Conservation (phyloP, 164 flowering plant genomes). For the grape (Vitis vinifera) region DNA sequence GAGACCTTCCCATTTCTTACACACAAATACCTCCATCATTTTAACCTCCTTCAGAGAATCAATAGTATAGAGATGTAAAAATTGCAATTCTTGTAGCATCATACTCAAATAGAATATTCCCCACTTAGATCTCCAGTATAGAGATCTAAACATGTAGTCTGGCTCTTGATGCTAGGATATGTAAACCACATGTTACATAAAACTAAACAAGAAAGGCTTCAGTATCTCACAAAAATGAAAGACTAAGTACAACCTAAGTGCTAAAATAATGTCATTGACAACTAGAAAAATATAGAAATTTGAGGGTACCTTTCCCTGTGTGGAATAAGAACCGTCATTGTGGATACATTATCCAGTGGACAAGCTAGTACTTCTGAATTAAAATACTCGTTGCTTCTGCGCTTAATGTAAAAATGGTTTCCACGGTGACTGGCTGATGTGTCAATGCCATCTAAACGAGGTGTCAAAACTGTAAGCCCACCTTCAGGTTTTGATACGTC, state of each 20-base stretch:
- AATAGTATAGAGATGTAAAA: too few species aligned
- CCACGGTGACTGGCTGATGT: slow-evolving; percentile 90
- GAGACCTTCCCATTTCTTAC: too few species aligned
- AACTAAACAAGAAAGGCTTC: neutral
- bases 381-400: slow-evolving; percentile 60
- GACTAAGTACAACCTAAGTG: neutral
- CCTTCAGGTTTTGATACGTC: slow-evolving; percentile 63
- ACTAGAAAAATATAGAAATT: neutral
- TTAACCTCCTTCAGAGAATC: too few species aligned
- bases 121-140: too few species aligned
- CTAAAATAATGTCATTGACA: neutral
- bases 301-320: slow-evolving; percentile 75
- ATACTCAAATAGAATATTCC: too few species aligned
- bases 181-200: neutral
- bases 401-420: slow-evolving; percentile 53
- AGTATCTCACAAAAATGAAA: neutral
- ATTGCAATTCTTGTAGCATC: too few species aligned
- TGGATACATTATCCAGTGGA: slow-evolving; percentile 63
- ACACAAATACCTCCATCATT: too few species aligned
- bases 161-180: neutral
- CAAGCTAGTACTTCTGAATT: slow-evolving; percentile 89
- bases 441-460: slow-evolving; percentile 73
- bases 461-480: slow-evolving; percentile 73
- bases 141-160: too few species aligned
- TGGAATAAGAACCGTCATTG: slow-evolving; percentile 66